Evolutionary conservation across 2,329 filamentous ascomycete species (phyloP).

Genomic region (Scedosporium aurantiacum): DNA sequence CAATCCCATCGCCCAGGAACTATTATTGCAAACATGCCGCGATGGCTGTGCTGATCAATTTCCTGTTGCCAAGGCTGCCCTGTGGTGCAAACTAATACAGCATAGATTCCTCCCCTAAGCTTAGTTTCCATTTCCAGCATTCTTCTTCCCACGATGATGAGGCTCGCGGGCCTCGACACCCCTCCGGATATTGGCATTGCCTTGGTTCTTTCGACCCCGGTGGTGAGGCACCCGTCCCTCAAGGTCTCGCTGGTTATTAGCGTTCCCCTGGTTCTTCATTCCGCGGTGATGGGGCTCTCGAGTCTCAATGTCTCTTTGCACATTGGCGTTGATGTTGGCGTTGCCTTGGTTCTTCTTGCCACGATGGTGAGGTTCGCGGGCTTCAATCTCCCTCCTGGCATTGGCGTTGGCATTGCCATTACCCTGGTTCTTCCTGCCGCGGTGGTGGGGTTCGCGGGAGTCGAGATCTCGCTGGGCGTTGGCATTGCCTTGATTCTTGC

Average conservation of each 20-base stretch:
- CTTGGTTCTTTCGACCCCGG: background rate
- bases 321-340: background rate
- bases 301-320: background rate
- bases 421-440: conserved; percentile 6
- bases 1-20: too few relatives aligned
- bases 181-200: background rate
- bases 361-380: background rate
- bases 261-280: background rate
- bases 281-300: background rate
- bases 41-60: too few relatives aligned
- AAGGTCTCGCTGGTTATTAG: background rate
- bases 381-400: conserved; percentile 4
- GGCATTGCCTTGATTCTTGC: background rate
- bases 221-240: background rate
- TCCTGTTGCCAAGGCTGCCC: too few relatives aligned
- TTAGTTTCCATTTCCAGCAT: conserved; percentile 8
- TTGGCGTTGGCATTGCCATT: conserved; percentile 4
- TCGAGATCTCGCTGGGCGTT: background rate
- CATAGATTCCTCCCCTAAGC: too few relatives aligned
- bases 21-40: too few relatives aligned
- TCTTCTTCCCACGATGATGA: conserved; percentile 10
- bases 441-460: conserved; percentile 3
- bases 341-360: background rate
- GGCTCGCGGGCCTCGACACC: conserved; percentile 11
- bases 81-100: too few relatives aligned